Conservation (phyloP, 1,284 basidiomycete species). For the Fomitopsis pinicola region DNA sequence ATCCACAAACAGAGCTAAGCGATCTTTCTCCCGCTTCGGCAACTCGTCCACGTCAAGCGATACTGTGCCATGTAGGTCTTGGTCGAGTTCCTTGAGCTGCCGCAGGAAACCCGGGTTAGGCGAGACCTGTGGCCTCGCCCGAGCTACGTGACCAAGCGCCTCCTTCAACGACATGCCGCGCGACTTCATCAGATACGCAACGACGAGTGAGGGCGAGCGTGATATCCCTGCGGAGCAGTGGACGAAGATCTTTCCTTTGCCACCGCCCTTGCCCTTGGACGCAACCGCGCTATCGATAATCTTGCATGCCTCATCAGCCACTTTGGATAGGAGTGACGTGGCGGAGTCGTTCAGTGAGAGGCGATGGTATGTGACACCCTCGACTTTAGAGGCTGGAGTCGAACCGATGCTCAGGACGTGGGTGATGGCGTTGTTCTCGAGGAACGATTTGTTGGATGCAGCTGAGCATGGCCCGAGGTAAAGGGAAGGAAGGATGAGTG, state of each 20-base stretch:
- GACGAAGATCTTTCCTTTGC: conserved; percentile 43
- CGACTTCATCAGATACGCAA: conserved; percentile 47
- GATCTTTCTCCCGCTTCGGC: conserved; percentile 26
- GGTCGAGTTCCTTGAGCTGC: conserved; percentile 36
- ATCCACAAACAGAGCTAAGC: conserved; percentile 27
- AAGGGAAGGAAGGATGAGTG: conserved; percentile 15
- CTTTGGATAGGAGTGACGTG: conserved; percentile 22
- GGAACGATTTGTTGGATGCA: conserved; percentile 16
- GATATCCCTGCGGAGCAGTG: conserved; percentile 49
- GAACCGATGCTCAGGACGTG: conserved; percentile 34
- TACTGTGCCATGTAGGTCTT: conserved; percentile 21
- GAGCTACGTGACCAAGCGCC: conserved; percentile 30
- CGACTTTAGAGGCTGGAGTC: conserved; percentile 21
- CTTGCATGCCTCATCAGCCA: conserved; percentile 20
- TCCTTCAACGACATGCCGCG: conserved; percentile 28
- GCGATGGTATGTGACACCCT: conserved; percentile 30
- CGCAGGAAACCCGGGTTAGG: conserved; percentile 36
- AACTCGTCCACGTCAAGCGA: conserved; percentile 30
- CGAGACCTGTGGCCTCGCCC: conserved; percentile 26
- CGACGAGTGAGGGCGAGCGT: conserved; percentile 44
- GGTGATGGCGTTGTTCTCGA: conserved; percentile 24
- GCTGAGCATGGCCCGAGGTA: conserved; percentile 22
- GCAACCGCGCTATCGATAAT: conserved; percentile 26
- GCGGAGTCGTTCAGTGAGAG: conserved; percentile 30
- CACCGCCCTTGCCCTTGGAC: conserved; percentile 9